phyloP scores from a whole-genome alignment of 768 basidiomycete genomes.

The Lyophyllum shimeji region DNA sequence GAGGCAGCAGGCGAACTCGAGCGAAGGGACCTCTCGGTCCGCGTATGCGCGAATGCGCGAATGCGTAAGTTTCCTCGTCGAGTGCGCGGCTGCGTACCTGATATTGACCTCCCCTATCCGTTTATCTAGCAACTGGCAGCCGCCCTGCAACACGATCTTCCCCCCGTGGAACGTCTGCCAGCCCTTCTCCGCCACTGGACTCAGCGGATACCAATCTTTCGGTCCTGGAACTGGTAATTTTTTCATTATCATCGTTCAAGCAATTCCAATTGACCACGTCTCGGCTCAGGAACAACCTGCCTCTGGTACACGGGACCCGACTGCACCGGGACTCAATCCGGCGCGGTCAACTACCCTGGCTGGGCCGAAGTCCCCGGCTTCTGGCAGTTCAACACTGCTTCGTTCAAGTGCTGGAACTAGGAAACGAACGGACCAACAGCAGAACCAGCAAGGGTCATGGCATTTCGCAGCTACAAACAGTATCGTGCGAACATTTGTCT shows the following conservation, averaged over 20 bases:
- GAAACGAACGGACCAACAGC: no score
- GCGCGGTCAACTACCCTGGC: constrained; percentile 3
- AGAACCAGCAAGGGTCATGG: no score
- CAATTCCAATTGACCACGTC: neutral
- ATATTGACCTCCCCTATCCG: neutral
- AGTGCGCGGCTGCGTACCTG: neutral
- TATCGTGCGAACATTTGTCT: no score
- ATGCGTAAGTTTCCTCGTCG: no score
- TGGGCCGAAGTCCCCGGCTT: constrained; percentile 5
- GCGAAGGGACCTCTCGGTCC: constrained; percentile 7
- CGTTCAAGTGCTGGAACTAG: constrained; percentile 10
- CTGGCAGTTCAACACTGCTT: constrained; percentile 11
- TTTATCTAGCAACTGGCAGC: neutral
- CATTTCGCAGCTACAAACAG: no score
- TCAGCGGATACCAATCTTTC: constrained; percentile 9
- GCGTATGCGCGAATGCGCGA: constrained; percentile 5
- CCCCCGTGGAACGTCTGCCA: constrained; percentile 9
- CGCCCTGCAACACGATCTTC: constrained; percentile 3
- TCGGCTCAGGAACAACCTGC: constrained; percentile 5
- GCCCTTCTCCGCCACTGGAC: constrained; percentile 7
- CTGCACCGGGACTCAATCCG: constrained; percentile 10
- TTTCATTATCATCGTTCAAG: neutral
- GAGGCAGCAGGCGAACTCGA: constrained; percentile 5
- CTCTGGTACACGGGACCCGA: constrained; percentile 8
- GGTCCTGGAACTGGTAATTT: constrained; percentile 5